Conservation (phyloP, 2,329 filamentous ascomycete species). For the Ramichloridium luteum region DNA sequence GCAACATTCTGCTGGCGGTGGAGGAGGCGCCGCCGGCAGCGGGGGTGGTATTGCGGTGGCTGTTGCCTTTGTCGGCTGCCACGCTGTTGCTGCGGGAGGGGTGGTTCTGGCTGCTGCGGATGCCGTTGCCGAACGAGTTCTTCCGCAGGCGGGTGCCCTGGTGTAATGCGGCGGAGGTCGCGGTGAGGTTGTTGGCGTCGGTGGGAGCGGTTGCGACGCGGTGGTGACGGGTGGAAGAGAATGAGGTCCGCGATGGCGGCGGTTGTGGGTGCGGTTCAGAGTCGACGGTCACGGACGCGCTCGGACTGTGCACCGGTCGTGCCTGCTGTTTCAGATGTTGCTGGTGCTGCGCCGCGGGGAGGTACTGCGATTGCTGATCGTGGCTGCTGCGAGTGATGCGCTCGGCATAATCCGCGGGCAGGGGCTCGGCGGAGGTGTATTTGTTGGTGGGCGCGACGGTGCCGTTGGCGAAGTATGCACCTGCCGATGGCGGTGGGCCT, state of each 20-base stretch:
- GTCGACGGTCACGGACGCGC: too few species aligned
- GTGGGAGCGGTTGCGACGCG: too few species aligned
- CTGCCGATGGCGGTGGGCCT: too few species aligned
- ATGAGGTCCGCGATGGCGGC: neutral
- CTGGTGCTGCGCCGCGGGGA: neutral
- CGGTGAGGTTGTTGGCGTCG: too few species aligned
- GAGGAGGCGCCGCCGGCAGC: too few species aligned
- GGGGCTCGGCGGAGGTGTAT: neutral
- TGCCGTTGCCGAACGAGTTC: neutral
- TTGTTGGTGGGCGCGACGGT: neutral
- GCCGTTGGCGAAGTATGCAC: neutral
- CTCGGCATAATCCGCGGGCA: neutral
- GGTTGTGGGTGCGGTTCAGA: too few species aligned
- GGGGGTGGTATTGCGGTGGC: too few species aligned
- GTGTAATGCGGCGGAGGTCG: neutral
- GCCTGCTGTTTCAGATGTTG: too few species aligned
- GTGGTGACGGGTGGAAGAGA: too few species aligned
- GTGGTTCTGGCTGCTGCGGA: constrained; percentile 5
- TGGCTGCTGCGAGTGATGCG: neutral
- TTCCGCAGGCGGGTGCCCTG: neutral
- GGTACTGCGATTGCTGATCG: neutral
- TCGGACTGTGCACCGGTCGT: too few species aligned
- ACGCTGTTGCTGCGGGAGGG: neutral
- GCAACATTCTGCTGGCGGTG: constrained; percentile 1
- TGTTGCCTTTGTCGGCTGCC: too few species aligned